Evolutionary conservation across 805 yeast genomes (phyloP), one percentile per base, ranked within the genome.

Genomic region (Metschnikowia cubensis): DNA sequence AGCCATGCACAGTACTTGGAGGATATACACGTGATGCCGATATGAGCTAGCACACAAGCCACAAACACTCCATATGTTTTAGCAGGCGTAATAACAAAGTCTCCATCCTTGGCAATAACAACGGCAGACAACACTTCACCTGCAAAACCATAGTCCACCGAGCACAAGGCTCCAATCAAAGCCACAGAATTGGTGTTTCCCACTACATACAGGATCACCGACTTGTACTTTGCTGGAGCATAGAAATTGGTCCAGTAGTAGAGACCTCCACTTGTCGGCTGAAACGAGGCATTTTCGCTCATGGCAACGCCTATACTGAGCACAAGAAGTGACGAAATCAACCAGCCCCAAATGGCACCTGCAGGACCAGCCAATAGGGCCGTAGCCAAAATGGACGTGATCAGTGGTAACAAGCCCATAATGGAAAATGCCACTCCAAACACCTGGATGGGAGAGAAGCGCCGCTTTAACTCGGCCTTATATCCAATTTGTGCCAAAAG

Each of bases 221-320:
- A 63, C 54, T 59, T 63, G 43, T 40, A 56, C 34, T 42, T 49
- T 4, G 61, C 58, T 1, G 89, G 90, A 22, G 89, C 82, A 61
- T 82, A 84, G 61, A 82, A 76, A 64, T 74, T 81, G 1, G 87
- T 80, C 83, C 86, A 66, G 65, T 79, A 82, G 61, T 83, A 86
- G 36, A 85, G 68, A 7, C 91, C 91, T 48, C 91, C 91, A 18
- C 86, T 79, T 1, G 91, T 85, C 25, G 92, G 91, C 55, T 83
- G 77, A 1, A 89, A 79, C 35, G 84, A 77, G 1, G 85, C 87
- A 53, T 84, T 65, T 58, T 84, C 85, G 5, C 87, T 74, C 82
- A 86, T 79, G 15, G 85, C 73, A 6, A 77, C 54, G 15, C 89
- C 89, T n/a, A 82, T 76, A 8, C 73, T 60, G 48, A 83, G 60